Conservation (phyloP, 768 basidiomycete genomes). For the Tulasnella sp. region DNA sequence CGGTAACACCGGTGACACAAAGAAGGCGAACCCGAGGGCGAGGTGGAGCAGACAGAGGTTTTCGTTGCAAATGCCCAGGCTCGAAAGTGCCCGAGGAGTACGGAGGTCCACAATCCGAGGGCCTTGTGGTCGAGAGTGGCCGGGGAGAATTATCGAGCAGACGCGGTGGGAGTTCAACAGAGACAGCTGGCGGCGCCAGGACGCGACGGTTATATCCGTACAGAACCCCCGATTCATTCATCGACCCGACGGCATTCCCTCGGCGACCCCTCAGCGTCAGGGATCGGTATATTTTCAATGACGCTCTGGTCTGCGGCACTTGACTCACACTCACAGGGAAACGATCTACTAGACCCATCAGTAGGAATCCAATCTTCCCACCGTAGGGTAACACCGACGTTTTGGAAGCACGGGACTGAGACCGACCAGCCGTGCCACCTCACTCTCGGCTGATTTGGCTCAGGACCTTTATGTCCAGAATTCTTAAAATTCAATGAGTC, state of each 20-base stretch:
- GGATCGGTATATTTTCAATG: not conserved
- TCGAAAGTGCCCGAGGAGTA: conserved; percentile 3
- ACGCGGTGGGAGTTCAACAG: conserved; percentile 17
- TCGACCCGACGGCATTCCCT: conserved; percentile 12
- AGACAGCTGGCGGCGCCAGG: not conserved
- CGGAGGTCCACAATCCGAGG: conserved; percentile 6
- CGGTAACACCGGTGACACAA: conserved; percentile 10
- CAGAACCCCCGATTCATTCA: not conserved
- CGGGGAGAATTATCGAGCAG: not conserved
- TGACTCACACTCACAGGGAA: not conserved
- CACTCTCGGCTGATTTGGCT: conserved; percentile 13
- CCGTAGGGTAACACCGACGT: not conserved
- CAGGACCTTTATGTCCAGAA: not conserved
- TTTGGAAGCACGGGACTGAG: not conserved
- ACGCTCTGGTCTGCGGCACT: not conserved
- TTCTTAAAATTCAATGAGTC: not conserved
- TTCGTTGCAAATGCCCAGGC: not conserved
- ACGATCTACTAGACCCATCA: not conserved
- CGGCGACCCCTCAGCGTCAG: not conserved
- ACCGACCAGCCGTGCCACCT: not conserved
- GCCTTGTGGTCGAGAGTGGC: not conserved
- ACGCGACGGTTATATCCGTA: conserved; percentile 8
- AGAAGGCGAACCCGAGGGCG: not conserved
- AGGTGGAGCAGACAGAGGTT: not conserved
- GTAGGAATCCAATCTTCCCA: not conserved